Base-by-base conservation (phyloP, 2,329 filamentous ascomycete genomes). In the Colletotrichum phormii region DNA sequence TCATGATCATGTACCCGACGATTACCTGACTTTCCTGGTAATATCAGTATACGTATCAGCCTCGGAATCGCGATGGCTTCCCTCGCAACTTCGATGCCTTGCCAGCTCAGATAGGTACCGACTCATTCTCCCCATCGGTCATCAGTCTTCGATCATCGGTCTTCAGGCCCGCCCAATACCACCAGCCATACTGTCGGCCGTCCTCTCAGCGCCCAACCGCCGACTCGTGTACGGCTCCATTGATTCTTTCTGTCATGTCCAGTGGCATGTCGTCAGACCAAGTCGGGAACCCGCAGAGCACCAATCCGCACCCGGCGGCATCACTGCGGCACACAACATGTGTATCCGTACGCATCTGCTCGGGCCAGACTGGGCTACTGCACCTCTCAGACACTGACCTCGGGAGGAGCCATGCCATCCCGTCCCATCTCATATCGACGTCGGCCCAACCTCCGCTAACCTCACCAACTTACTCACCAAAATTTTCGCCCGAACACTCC, bases 321-420 rank as follows among this genome's bases (percentile, higher is more conserved):
- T 64, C 22, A 5, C 57, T 55, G 53, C 15, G 46, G 59, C 58
- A 26, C 35, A 26, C 31, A 37, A 37, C 59, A 13, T 37, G 31
- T 33, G 29, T 53, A 13, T 37, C 22, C 24, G 22, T 53, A 37
- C 58, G 26, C 35, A 68, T n/a, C 64, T 72, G 13, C 29, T 63
- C 35, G 64, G 57, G 37, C 51, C 58, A 71, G 70, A 54, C 65
- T 54, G 65, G 54, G 49, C 70, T 72, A 51, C 70, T 72, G 70
- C 70, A 72, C 12, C 60, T 65, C 60, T 33, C 60, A 60, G 55
- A 69, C 70, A 64, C 71, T 31, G 61, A 65, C 49, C 46, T 65
- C 71, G 71, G 71, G 71, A 73, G 66, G 66, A 73, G 71, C 71
- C 71, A 71, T 73, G 54, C 33, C 53, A 68, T 71, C 71, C 66